Evolutionary conservation across 2,329 filamentous ascomycete species (phyloP).

Genomic region (Phaeosphaeria sp.): DNA sequence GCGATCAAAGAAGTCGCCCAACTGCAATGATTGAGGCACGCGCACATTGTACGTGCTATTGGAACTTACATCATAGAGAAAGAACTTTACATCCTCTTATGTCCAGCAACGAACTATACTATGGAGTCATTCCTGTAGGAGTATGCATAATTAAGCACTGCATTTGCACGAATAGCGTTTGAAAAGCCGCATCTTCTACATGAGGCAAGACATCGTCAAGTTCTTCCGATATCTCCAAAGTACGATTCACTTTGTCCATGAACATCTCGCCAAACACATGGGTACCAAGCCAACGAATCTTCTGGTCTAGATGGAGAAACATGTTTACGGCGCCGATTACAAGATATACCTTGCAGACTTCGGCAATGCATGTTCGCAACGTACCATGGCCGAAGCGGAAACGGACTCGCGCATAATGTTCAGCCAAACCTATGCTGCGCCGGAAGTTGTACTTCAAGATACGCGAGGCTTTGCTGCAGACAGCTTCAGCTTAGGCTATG

Average conservation of each 20-base stretch:
- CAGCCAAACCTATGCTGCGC: slow-evolving; percentile 5
- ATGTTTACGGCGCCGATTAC: too few species aligned
- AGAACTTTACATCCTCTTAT: not conserved
- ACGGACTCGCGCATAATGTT: slow-evolving; percentile 1
- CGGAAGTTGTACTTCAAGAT: slow-evolving; percentile 3
- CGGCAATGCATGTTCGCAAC: not conserved
- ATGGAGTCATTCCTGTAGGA: not conserved
- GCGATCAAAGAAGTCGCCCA: not conserved
- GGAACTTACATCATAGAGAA: not conserved
- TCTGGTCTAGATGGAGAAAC: not conserved
- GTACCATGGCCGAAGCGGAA: not conserved
- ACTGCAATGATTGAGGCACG: not conserved
- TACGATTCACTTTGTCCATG: slow-evolving; percentile 14
- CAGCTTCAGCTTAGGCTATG: not conserved
- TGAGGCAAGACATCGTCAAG: slow-evolving; percentile 14
- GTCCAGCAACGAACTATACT: not conserved
- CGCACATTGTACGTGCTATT: not conserved
- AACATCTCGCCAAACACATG: slow-evolving; percentile 25
- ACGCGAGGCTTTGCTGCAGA: not conserved
- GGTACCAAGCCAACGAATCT: slow-evolving; percentile 30
- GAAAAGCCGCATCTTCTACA: slow-evolving; percentile 19
- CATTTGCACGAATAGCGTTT: too few species aligned
- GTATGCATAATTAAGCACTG: not conserved
- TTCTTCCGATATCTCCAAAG: not conserved
- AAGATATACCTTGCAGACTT: slow-evolving; percentile 1